A percentile compares a stretch with the other conserved stretches of the same genome.
Evolutionary conservation across 345 rosid species (phyloP).

Genomic region (Jatropha curcas): DNA sequence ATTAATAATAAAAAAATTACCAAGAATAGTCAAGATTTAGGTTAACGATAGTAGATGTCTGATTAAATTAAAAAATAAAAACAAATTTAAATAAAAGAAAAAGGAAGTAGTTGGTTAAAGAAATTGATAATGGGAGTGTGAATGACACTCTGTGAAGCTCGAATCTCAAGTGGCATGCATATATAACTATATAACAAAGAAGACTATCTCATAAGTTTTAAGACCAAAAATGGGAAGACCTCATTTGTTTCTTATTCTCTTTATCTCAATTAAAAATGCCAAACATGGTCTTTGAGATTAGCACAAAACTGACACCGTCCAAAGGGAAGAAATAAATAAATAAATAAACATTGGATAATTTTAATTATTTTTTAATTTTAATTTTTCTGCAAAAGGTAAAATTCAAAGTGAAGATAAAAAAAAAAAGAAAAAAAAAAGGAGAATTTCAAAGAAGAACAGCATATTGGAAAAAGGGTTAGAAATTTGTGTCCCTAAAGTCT

Average conservation of each 20-base stretch:
- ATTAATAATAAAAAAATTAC: no score
- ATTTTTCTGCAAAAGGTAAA: conserved; percentile 14
- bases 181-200: not conserved
- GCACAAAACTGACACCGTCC: conserved; percentile 22
- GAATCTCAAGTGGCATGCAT: conserved; percentile 48
- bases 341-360: not conserved
- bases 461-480: conserved; percentile 41
- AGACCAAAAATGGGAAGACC: conserved; percentile 26
- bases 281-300: conserved; percentile 4
- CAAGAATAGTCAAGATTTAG: no score
- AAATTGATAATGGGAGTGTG: conserved; percentile 30
- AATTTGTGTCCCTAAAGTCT: conserved; percentile 51
- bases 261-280: not conserved
- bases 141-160: conserved; percentile 51
- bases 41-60: no score
- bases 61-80: not conserved
- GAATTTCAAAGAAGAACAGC: conserved; percentile 19
- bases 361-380: not conserved
- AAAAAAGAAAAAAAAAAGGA: no score
- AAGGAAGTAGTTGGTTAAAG: conserved; percentile 25
- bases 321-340: not conserved
- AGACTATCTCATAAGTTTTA: conserved; percentile 23
- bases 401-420: conserved; percentile 25
- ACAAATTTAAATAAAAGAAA: not conserved
- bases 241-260: not conserved